Base-by-base conservation (phyloP, 441 rosid genomes). In the Biscutella laevigata region DNA sequence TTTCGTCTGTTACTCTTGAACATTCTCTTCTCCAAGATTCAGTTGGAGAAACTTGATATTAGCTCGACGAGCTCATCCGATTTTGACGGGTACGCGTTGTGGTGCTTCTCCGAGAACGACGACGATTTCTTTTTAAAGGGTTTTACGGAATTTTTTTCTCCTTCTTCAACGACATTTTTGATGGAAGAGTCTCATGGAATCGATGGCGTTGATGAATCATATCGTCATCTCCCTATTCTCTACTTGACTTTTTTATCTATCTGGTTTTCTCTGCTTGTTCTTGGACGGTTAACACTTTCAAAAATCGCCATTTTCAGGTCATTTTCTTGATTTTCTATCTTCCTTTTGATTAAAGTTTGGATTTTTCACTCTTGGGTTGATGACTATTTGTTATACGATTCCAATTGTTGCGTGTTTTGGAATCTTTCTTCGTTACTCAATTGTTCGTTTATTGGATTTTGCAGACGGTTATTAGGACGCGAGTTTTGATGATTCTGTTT, bases 211-310 rank as follows among this genome's bases (percentile, higher is more conserved):
- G 84, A 84, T 69, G 95, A 82, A 35, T 79, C 85, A 32, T 89
- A 72, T 50, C 82, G 94, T 34, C 81, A 79, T 28, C 77, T 89
- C 12, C 91, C 97, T n/a, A 57, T 80, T 12, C 76, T 86, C 35
- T 79, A 83, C 79, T 56, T 89, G 28, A 74, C 80, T 15, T 77
- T 89, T 48, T 73, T 86, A 24, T 68, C 65, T 41, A 66, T 89
- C 51, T 89, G 95, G 95, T 50, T 79, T 62, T 89, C 66, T 86
- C 87, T 36, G 88, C 88, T 74, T 80, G 76, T 65, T 86, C 77
- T 27, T 89, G 95, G 95, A 77, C 95, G 59, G 43, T 82, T 68
- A 80, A 83, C 75, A 86, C 94, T 53, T 89, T 76, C 62, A 76
- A 72, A 53, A 89, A 77, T 68, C 83, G 91, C 42, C 85, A 77